Evolutionary conservation across 495 filamentous ascomycete genomes (phyloP), one percentile per base, ranked within the genome.

Genomic region (Friedmanniomyces endolithicus): DNA sequence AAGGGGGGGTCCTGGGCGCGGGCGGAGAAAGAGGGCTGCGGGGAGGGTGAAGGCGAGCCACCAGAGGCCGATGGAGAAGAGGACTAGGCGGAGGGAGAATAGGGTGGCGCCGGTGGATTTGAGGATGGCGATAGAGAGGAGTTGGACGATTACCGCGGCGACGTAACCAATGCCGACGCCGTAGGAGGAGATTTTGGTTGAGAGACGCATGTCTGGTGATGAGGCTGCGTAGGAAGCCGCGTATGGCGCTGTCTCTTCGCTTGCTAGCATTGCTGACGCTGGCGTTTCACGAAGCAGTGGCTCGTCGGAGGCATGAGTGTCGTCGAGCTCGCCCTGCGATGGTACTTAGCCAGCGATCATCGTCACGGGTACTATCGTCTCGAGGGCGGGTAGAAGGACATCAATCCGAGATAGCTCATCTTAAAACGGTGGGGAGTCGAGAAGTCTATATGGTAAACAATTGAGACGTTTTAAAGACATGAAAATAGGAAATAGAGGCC

Each of bases 11-110:
- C 92, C 92, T 9, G 92, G 92, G 27, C 92, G 79, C 16, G 90
- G 81, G 22, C 89, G 80, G n/a, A 98, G 76, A 87, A 88, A 96
- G 56, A 94, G 67, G 22, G 84, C 85, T 8, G 89, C 86, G 2
- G 92, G 92, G 50, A 96, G 80, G 11, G 89, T 90, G 63, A 98
- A 97, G 34, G 80, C 50, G 50, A 92, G 82, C 92, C 92, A 97
- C 92, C 92, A 98, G n/a, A 81, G 67, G 14, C 92, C 92, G 48
- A 96, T 81, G 37, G 88, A 64, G 63, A 94, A 90, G 11, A 98
- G 75, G 2, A 90, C 64, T 19, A 64, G 56, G 1, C 60, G 53
- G 19, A 68, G 63, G 8, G 52, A 72, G 51, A 53, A 59, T 57
- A 60, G 50, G 0, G 56, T 46, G 6, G 56, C 57, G 22, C 53